These are phyloP conservation scores for Ophioceras dolichostomum DNA, from an alignment of 2,329 filamentous ascomycete genomes.

Conservation along the genomic window DNA sequence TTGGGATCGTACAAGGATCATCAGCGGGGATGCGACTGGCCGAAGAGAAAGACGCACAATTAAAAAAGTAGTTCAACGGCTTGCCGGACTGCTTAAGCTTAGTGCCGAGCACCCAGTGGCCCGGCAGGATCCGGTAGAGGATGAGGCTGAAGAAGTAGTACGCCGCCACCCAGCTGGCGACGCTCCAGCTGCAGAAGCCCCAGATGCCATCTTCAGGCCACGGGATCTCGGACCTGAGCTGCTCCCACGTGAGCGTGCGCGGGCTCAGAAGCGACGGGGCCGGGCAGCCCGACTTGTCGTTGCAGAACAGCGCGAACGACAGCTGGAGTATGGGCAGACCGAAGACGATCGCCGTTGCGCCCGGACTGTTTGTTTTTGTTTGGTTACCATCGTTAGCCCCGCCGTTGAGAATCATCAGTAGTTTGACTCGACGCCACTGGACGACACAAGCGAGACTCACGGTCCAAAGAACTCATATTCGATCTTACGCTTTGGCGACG, in stretches of 20 bases:
- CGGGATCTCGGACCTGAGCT: constrained; percentile 31
- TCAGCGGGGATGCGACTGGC: no score
- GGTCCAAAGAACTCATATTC: constrained; percentile 9
- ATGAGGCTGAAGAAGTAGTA: constrained; percentile 65
- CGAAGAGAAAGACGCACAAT: not conserved
- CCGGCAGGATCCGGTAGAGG: constrained; percentile 66
- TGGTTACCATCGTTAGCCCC: not conserved
- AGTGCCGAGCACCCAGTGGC: constrained; percentile 54
- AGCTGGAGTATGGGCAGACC: constrained; percentile 8
- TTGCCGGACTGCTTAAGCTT: constrained; percentile 51
- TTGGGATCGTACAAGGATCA: no score
- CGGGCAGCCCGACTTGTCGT: constrained; percentile 39
- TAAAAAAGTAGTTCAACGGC: constrained; percentile 54
- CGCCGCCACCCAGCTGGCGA: constrained; percentile 50
- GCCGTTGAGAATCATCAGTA: not conserved
- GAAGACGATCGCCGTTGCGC: constrained; percentile 7
- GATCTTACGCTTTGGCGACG: no score
- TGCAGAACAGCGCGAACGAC: constrained; percentile 29
- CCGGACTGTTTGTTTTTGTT: constrained; percentile 3
- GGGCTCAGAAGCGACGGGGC: constrained; percentile 35
- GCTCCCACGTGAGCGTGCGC: constrained; percentile 26
- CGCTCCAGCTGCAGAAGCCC: constrained; percentile 54
- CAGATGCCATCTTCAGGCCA: constrained; percentile 54
- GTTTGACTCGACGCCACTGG: not conserved
- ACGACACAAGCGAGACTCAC: constrained; percentile 2